Conservation (phyloP, 169 alveolate genomes). For the Plasmodium relictum region DNA sequence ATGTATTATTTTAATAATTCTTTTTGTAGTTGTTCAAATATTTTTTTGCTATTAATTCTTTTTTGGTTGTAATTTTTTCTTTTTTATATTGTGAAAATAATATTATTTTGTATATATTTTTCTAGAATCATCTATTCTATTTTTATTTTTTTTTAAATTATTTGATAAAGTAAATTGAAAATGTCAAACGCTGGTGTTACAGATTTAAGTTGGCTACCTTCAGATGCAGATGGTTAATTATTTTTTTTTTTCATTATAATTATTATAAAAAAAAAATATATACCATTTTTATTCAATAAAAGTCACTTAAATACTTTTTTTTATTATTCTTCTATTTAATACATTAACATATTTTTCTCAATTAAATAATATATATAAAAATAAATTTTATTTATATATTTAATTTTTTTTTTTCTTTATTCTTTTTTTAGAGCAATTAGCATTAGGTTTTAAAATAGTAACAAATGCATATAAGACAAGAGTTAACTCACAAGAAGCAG, state of each 20-base stretch:
- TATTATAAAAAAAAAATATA: background rate
- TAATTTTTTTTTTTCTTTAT: constrained; percentile 1
- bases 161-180: constrained; percentile 17
- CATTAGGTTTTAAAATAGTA: constrained; percentile 88
- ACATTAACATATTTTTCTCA: background rate
- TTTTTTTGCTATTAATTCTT: constrained; percentile 18
- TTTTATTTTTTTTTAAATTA: no score
- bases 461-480: constrained; percentile 91
- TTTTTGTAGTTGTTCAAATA: background rate
- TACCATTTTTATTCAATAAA: background rate
- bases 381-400: background rate
- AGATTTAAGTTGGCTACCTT: constrained; percentile 87
- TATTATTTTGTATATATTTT: no score
- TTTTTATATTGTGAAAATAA: background rate
- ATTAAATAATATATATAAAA: background rate
- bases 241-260: background rate
- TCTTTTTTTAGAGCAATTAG: constrained; percentile 86
- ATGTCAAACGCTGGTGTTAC: constrained; percentile 76
- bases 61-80: background rate
- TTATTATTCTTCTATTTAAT: background rate
- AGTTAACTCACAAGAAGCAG: constrained; percentile 87
- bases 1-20: background rate
- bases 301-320: background rate
- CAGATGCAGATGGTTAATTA: constrained; percentile 86
- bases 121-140: no score